Conservation (phyloP, 306 rosid genomes). For the Purshia tridentata region DNA sequence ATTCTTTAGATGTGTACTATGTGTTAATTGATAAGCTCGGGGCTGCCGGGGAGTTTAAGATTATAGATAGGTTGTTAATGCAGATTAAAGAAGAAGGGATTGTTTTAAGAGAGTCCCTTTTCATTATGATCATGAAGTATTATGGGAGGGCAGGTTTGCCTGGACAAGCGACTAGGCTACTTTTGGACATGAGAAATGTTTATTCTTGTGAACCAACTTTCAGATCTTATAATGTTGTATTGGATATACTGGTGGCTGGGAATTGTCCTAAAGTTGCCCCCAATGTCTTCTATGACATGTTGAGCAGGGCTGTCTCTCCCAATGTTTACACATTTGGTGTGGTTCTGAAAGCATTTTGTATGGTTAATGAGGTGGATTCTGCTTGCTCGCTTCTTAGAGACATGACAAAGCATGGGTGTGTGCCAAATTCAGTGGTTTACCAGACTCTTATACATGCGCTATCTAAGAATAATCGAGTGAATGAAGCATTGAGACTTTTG, state of each 20-base stretch:
- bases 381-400: constrained; percentile 84
- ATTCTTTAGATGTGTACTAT: constrained; percentile 64
- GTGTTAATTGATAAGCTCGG: constrained; percentile 77
- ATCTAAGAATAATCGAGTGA: constrained; percentile 54
- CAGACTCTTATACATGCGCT: constrained; percentile 87
- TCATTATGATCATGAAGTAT: constrained; percentile 64
- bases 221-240: constrained; percentile 74
- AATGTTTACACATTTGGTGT: constrained; percentile 66
- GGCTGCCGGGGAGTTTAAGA: constrained; percentile 59
- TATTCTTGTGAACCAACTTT: constrained; percentile 69
- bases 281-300: constrained; percentile 85
- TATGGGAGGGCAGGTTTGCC: constrained; percentile 79
- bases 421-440: constrained; percentile 78
- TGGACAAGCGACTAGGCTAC: constrained; percentile 84
- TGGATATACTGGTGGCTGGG: constrained; percentile 66
- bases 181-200: constrained; percentile 73
- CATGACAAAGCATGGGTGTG: constrained; percentile 89
- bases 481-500: constrained; percentile 66
- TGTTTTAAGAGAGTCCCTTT: constrained; percentile 69
- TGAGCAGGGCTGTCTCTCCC: constrained; percentile 72
- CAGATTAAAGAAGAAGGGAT: constrained; percentile 78
- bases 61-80: constrained; percentile 57
- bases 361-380: constrained; percentile 73
- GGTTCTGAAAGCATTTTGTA: constrained; percentile 81
- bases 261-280: constrained; percentile 65